Conservation (phyloP, 495 filamentous ascomycete genomes). For the Sphaerosporella brunnea region DNA sequence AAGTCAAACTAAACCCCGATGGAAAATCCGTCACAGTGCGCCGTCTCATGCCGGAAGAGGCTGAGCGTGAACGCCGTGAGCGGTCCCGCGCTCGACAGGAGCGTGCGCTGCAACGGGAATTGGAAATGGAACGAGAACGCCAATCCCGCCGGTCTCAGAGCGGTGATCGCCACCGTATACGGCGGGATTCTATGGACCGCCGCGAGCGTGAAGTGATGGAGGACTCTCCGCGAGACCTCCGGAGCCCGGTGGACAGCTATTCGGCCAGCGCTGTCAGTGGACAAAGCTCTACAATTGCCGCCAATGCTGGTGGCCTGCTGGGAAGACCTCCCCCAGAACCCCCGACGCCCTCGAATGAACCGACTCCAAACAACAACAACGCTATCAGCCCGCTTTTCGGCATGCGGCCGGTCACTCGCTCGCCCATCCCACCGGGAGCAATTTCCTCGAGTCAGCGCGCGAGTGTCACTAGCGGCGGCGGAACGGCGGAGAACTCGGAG, state of each 20-base stretch:
- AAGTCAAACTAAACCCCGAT: constrained; percentile 25
- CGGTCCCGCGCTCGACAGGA: constrained; percentile 11
- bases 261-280: constrained; percentile 4
- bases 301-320: constrained; percentile 19
- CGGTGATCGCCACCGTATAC: neutral
- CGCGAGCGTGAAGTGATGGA: neutral
- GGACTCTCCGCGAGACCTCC: neutral
- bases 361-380: neutral
- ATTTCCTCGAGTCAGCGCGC: constrained; percentile 21
- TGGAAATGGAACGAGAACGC: constrained; percentile 19
- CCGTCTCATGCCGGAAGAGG: constrained; percentile 20
- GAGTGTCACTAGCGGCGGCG: constrained; percentile 16
- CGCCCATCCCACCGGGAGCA: constrained; percentile 1
- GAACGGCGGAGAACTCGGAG: constrained; percentile 20
- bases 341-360: constrained; percentile 8
- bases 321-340: constrained; percentile 9
- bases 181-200: neutral
- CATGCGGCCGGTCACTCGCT: constrained; percentile 1
- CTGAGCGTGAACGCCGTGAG: constrained; percentile 21
- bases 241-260: neutral
- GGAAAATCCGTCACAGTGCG: constrained; percentile 25
- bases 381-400: constrained; percentile 2
- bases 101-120: constrained; percentile 17
- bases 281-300: constrained; percentile 20
- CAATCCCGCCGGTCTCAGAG: constrained; percentile 7